Conservation (phyloP, 306 rosid genomes). For the Cucurbita pepo region DNA sequence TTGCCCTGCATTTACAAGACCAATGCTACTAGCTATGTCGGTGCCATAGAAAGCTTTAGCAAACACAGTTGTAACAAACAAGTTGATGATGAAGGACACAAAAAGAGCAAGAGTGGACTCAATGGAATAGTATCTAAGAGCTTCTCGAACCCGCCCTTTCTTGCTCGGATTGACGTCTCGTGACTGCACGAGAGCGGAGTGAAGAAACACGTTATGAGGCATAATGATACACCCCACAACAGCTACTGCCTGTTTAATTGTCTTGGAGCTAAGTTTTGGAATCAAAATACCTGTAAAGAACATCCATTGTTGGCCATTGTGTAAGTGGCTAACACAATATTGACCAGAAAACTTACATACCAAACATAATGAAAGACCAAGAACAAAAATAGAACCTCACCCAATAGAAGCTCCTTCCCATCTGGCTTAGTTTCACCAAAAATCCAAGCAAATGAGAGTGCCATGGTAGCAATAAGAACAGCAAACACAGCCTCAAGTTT, state of each 20-base stretch:
- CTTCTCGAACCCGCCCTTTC: slow-evolving; percentile 77
- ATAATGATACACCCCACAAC: slow-evolving; percentile 93
- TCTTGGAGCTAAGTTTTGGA: slow-evolving; percentile 86
- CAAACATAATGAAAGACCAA: neutral
- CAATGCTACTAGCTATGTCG: slow-evolving; percentile 51
- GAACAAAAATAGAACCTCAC: slow-evolving; percentile 18
- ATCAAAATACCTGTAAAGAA: slow-evolving; percentile 55
- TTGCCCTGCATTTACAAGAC: slow-evolving; percentile 83
- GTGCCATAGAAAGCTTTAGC: slow-evolving; percentile 84
- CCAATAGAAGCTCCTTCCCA: slow-evolving; percentile 74
- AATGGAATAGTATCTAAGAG: slow-evolving; percentile 74
- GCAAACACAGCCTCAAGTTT: slow-evolving; percentile 91
- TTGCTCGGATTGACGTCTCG: slow-evolving; percentile 53
- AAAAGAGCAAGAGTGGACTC: slow-evolving; percentile 75
- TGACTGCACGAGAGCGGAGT: slow-evolving; percentile 94
- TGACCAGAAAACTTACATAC: neutral
- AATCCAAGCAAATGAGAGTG: slow-evolving; percentile 93
- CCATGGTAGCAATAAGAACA: slow-evolving; percentile 80
- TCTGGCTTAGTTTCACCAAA: slow-evolving; percentile 78
- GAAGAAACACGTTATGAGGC: slow-evolving; percentile 95
- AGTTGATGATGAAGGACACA: slow-evolving; percentile 61
- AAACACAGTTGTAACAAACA: slow-evolving; percentile 84
- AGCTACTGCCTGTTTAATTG: slow-evolving; percentile 86
- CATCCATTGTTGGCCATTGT: neutral
- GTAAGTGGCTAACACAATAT: slow-evolving; percentile 8